phyloP scores from a whole-genome alignment of 352 stramenopile species.

The Aphanomyces astaci region DNA sequence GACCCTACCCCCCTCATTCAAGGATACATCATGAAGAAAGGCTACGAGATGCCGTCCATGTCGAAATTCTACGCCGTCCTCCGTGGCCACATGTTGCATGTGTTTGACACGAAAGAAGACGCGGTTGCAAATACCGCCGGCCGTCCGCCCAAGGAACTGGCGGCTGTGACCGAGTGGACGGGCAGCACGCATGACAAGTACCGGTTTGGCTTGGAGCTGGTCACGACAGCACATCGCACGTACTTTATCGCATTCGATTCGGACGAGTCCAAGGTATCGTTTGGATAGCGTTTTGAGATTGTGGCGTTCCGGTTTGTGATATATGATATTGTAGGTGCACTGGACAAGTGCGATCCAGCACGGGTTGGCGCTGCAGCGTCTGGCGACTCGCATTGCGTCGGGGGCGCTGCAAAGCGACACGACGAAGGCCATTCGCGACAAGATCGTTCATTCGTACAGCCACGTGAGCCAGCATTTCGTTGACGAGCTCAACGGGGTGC shows the following conservation, averaged over 20 bases:
- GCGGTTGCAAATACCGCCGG: constrained; percentile 21
- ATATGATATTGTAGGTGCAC: constrained; percentile 18
- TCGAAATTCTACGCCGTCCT: constrained; percentile 68
- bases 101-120: constrained; percentile 67
- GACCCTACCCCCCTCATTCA: constrained; percentile 49
- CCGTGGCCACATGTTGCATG: constrained; percentile 39
- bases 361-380: constrained; percentile 33
- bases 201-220: constrained; percentile 55
- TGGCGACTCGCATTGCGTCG: constrained; percentile 3
- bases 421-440: background rate
- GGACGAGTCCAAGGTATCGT: constrained; percentile 37
- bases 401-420: background rate
- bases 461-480: constrained; percentile 14
- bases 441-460: background rate
- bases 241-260: constrained; percentile 63
- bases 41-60: constrained; percentile 65
- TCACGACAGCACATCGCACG: constrained; percentile 51
- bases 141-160: constrained; percentile 26
- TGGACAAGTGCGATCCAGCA: constrained; percentile 58
- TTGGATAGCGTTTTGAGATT: background rate
- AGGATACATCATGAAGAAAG: constrained; percentile 67
- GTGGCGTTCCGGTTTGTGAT: background rate
- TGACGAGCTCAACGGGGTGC: constrained; percentile 3
- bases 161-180: constrained; percentile 51
- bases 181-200: constrained; percentile 51